Evolutionary conservation across 805 yeast species (phyloP).

Genomic region (Tetrapisispora taiwanensis): DNA sequence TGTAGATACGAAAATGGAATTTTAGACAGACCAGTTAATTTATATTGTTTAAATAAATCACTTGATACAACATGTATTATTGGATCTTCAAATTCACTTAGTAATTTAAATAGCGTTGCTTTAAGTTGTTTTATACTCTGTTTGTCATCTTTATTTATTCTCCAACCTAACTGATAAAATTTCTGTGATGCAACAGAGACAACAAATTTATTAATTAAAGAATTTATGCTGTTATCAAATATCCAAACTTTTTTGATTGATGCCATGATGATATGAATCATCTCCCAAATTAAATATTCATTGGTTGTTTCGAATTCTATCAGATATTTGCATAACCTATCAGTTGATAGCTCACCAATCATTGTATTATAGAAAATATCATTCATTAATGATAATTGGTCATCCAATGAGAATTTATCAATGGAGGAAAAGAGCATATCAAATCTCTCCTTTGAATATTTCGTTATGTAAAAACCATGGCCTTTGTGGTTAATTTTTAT

Average conservation of each 20-base stretch:
- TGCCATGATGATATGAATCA: slow-evolving; percentile 40
- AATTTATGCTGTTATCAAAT: slow-evolving; percentile 39
- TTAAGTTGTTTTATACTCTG: slow-evolving; percentile 58
- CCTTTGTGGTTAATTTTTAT: slow-evolving; percentile 65
- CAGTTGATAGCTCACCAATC: slow-evolving; percentile 57
- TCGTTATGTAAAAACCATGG: slow-evolving; percentile 66
- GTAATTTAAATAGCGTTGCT: slow-evolving; percentile 49
- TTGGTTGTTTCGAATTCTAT: slow-evolving; percentile 48
- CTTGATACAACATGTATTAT: slow-evolving; percentile 38
- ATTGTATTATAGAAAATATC: slow-evolving; percentile 64
- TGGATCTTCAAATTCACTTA: slow-evolving; percentile 42
- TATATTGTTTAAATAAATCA: slow-evolving; percentile 42
- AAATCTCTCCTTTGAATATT: slow-evolving; percentile 62
- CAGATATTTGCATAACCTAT: slow-evolving; percentile 48
- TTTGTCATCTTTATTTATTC: slow-evolving; percentile 39
- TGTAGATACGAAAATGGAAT: slow-evolving; percentile 66
- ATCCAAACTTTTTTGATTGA: slow-evolving; percentile 43
- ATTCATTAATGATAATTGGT: slow-evolving; percentile 67
- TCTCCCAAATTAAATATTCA: slow-evolving; percentile 62
- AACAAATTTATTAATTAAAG: slow-evolving; percentile 40
- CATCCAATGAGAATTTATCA: slow-evolving; percentile 57
- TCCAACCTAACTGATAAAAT: slow-evolving; percentile 53
- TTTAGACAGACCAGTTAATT: slow-evolving; percentile 53
- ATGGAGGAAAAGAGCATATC: slow-evolving; percentile 48
- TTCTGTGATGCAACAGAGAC: slow-evolving; percentile 29